Conservation (phyloP, 805 yeast genomes). For the Ogataea methylovora region DNA sequence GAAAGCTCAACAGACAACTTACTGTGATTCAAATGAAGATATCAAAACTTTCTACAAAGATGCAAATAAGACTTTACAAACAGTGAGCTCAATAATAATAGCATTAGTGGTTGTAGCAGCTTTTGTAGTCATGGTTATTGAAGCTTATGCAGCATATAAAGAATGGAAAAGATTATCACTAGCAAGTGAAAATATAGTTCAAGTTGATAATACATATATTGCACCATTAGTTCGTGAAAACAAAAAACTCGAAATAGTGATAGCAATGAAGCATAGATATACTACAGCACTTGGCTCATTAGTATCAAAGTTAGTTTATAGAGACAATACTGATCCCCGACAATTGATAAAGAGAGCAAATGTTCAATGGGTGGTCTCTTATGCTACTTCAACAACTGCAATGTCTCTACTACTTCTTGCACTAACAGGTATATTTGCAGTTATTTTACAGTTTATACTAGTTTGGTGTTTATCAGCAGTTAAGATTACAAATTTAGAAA, state of each 20-base stretch:
- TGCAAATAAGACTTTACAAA: constrained; percentile 24
- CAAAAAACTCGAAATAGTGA: background rate
- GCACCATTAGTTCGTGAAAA: background rate
- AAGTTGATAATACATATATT: background rate
- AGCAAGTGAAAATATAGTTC: constrained; percentile 19
- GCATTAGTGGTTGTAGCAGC: constrained; percentile 33
- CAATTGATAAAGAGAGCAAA: constrained; percentile 7
- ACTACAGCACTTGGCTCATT: constrained; percentile 10
- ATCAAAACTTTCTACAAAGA: constrained; percentile 32
- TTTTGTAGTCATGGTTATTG: constrained; percentile 32
- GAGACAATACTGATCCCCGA: constrained; percentile 9
- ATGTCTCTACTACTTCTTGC: constrained; percentile 44
- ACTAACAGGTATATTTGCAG: constrained; percentile 45
- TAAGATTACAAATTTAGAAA: constrained; percentile 5
- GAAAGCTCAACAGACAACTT: constrained; percentile 15
- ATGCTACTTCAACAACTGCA: constrained; percentile 48
- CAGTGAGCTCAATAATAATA: constrained; percentile 30
- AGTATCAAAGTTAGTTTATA: constrained; percentile 8
- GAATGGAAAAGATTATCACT: constrained; percentile 40
- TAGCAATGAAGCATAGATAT: constrained; percentile 14
- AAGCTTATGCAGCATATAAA: constrained; percentile 35
- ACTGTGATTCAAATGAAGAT: constrained; percentile 34
- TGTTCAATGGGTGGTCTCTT: constrained; percentile 38
- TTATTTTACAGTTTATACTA: constrained; percentile 46
- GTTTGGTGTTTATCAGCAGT: constrained; percentile 18